A percentile compares a stretch with the other conserved stretches of the same genome.
phyloP scores from a whole-genome alignment of 2,329 filamentous ascomycete species.

The Fulvia fulva region DNA sequence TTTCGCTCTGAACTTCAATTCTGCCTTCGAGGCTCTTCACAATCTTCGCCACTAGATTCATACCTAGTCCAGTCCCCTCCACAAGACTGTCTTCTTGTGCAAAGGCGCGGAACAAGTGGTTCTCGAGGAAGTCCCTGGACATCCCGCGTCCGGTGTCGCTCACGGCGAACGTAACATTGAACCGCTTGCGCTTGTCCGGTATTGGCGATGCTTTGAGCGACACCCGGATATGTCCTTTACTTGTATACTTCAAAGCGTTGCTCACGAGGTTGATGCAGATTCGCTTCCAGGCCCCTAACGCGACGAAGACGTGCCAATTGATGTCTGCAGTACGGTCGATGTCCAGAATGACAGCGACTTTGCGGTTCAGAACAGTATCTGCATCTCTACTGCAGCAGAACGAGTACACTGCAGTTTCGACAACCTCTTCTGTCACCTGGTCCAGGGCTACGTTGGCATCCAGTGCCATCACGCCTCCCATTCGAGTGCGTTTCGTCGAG shows the following conservation, averaged over 20 bases:
- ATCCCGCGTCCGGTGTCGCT: constrained; percentile 65
- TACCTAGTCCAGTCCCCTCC: constrained; percentile 60
- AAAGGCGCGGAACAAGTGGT: constrained; percentile 61
- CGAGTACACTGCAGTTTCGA: constrained; percentile 48
- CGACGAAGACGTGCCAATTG: constrained; percentile 42
- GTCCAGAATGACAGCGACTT: constrained; percentile 47
- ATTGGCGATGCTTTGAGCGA: constrained; percentile 21
- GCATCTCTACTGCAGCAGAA: constrained; percentile 27
- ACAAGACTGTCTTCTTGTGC: constrained; percentile 60
- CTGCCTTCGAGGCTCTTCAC: constrained; percentile 57
- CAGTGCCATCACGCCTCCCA: constrained; percentile 22
- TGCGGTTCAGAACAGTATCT: constrained; percentile 22
- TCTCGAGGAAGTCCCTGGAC: constrained; percentile 57
- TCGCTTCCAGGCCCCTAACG: constrained; percentile 45
- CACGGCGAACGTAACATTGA: constrained; percentile 38
- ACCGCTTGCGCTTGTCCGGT: constrained; percentile 18
- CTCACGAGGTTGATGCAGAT: constrained; percentile 47
- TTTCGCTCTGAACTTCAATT: constrained; percentile 40
- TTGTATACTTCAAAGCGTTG: constrained; percentile 49
- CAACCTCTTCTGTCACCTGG: constrained; percentile 50
- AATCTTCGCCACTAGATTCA: constrained; percentile 60
- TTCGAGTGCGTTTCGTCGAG: constrained; percentile 11
- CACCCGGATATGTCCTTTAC: constrained; percentile 40
- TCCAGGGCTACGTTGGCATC: constrained; percentile 39
- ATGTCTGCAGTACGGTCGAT: constrained; percentile 34